Evolutionary conservation across 139 green algal genomes (phyloP).

Genomic region (Chloropicon primus): DNA sequence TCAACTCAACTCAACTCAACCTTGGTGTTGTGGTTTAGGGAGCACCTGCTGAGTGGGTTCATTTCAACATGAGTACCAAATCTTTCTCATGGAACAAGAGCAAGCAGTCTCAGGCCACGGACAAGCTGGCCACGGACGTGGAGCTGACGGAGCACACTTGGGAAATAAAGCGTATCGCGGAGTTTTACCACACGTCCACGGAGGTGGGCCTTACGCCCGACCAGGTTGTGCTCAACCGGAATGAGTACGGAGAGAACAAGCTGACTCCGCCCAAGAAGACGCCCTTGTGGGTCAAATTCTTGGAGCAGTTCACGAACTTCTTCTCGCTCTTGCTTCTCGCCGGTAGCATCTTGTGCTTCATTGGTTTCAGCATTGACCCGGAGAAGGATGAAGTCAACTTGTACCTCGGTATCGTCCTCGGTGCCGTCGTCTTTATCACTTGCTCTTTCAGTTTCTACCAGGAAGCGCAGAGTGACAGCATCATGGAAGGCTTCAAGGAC

Average conservation of each 20-base stretch:
- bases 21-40: neutral
- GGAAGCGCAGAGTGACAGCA: constrained; percentile 45
- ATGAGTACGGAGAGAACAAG: constrained; percentile 42
- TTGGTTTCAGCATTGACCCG: constrained; percentile 43
- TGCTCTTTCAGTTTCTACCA: constrained; percentile 49
- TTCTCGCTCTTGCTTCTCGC: constrained; percentile 42
- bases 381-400: constrained; percentile 16
- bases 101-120: neutral
- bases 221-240: constrained; percentile 35
- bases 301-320: constrained; percentile 43
- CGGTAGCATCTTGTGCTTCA: constrained; percentile 28
- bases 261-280: constrained; percentile 42
- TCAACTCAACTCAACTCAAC: no score
- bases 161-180: neutral
- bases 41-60: neutral
- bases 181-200: neutral
- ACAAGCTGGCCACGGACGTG: neutral
- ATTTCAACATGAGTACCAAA: neutral
- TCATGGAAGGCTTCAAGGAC: constrained; percentile 61
- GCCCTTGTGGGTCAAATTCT: constrained; percentile 45
- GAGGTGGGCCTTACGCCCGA: constrained; percentile 13
- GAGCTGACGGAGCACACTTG: neutral
- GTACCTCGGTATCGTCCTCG: constrained; percentile 56
- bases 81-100: neutral
- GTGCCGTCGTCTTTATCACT: constrained; percentile 36